phyloP scores from a whole-genome alignment of 352 stramenopile species.

The Phytopythium sindhum region DNA sequence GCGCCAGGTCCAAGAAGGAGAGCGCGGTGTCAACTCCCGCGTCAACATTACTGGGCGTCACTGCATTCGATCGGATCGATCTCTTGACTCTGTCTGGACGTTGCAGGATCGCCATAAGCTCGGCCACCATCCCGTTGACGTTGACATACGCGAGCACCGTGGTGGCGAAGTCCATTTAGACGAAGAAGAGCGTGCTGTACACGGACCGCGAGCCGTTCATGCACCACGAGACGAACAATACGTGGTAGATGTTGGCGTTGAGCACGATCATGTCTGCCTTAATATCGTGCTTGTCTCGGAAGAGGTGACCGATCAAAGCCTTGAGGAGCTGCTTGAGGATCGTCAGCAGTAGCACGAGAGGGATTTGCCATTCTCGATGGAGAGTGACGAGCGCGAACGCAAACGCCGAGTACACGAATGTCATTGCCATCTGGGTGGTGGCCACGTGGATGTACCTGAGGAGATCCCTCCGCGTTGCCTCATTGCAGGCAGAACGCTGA shows the following conservation, averaged over 20 bases:
- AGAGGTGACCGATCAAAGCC: slow-evolving; percentile 20
- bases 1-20: slow-evolving; percentile 7
- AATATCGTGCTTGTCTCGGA: slow-evolving; percentile 18
- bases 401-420: slow-evolving; percentile 22
- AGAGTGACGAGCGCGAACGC: slow-evolving; percentile 18
- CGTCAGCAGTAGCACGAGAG: slow-evolving; percentile 14
- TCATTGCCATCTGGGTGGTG: slow-evolving; percentile 28
- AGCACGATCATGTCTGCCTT: slow-evolving; percentile 24
- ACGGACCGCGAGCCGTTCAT: slow-evolving; percentile 16
- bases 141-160: slow-evolving; percentile 9
- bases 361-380: slow-evolving; percentile 4
- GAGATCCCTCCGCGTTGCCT: slow-evolving; percentile 12
- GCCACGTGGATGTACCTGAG: slow-evolving; percentile 25
- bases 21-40: neutral
- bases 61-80: neutral
- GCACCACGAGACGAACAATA: slow-evolving; percentile 23
- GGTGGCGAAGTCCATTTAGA: slow-evolving; percentile 17
- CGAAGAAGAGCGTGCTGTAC: slow-evolving; percentile 19
- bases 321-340: slow-evolving; percentile 19
- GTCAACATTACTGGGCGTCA: neutral
- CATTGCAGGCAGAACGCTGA: slow-evolving; percentile 14
- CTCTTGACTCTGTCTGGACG: neutral
- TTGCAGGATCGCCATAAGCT: neutral
- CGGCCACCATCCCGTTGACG: slow-evolving; percentile 2
- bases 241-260: slow-evolving; percentile 23